Evolutionary conservation across 768 basidiomycete genomes (phyloP).

Genomic region (Lactarius quietus): DNA sequence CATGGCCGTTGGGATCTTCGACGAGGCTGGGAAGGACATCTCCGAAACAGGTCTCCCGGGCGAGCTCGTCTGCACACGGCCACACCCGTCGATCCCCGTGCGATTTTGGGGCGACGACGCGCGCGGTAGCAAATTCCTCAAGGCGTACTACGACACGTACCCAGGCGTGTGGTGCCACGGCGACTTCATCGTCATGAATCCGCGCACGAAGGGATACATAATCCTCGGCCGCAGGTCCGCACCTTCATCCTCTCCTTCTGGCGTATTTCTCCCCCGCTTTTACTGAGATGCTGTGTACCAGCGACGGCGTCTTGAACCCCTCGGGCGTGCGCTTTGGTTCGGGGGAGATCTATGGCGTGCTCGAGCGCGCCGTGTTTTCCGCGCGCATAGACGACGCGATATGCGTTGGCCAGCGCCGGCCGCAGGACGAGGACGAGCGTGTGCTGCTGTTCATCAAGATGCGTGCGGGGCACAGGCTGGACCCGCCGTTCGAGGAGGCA

Average conservation of each 20-base stretch:
- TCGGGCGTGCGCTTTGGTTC: slow-evolving; percentile 82
- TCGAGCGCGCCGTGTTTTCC: slow-evolving; percentile 49
- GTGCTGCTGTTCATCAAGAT: slow-evolving; percentile 76
- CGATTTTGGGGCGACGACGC: slow-evolving; percentile 62
- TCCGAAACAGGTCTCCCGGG: slow-evolving; percentile 44
- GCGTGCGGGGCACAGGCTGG: slow-evolving; percentile 45
- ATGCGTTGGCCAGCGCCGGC: slow-evolving; percentile 61
- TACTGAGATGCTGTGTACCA: slow-evolving; percentile 26
- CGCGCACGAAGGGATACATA: slow-evolving; percentile 42
- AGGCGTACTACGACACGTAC: slow-evolving; percentile 62
- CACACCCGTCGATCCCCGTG: slow-evolving; percentile 67
- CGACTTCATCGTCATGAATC: slow-evolving; percentile 65
- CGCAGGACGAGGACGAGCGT: slow-evolving; percentile 64
- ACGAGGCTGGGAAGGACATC: slow-evolving; percentile 52
- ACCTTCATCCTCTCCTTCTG: not conserved
- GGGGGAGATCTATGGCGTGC: slow-evolving; percentile 72
- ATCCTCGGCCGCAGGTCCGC: slow-evolving; percentile 59
- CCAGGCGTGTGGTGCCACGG: slow-evolving; percentile 69
- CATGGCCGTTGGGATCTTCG: slow-evolving; percentile 63
- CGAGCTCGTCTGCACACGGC: slow-evolving; percentile 64
- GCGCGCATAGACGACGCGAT: slow-evolving; percentile 61
- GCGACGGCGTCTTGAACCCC: slow-evolving; percentile 71
- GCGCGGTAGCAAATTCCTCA: slow-evolving; percentile 51
- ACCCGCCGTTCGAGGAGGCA: slow-evolving; percentile 39
- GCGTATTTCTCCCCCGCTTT: slow-evolving; percentile 18